Evolutionary conservation across 1,139 yeast species (phyloP).

Genomic region (Suhomyces anneliseae): DNA sequence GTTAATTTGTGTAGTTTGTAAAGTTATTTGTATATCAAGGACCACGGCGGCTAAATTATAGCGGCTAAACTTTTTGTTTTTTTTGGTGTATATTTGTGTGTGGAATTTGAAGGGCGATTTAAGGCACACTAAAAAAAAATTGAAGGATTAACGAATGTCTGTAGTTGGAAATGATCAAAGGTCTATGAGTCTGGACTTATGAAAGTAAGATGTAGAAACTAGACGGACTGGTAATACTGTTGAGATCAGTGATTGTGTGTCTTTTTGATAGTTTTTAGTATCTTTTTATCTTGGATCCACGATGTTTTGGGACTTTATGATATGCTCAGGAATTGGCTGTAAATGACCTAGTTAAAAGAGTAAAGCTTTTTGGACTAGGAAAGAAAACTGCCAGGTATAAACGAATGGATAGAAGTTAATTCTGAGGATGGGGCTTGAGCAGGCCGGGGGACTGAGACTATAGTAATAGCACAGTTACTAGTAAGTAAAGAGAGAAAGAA

Average conservation of each 20-base stretch:
- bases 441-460: background rate
- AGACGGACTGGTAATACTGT: no score
- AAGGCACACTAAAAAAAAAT: background rate
- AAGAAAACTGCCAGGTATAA: conserved; percentile 1
- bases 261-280: background rate
- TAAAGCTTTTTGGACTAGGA: background rate
- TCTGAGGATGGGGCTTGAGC: conserved; percentile 5
- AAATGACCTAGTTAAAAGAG: background rate
- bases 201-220: no score
- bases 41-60: no score
- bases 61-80: no score
- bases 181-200: background rate
- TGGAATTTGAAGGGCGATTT: background rate
- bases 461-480: background rate
- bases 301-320: background rate
- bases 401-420: conserved; percentile 12
- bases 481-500: background rate
- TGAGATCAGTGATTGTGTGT: background rate
- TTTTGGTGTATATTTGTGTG: background rate
- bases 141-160: background rate
- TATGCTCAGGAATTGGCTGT: background rate
- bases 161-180: background rate
- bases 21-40: no score
- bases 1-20: no score
- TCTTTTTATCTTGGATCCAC: background rate